Percentiles rank a stretch among this genome's conserved stretches.
Evolutionary conservation across 2,329 filamentous ascomycete species (phyloP).

Genomic region (Scedosporium apiospermum): DNA sequence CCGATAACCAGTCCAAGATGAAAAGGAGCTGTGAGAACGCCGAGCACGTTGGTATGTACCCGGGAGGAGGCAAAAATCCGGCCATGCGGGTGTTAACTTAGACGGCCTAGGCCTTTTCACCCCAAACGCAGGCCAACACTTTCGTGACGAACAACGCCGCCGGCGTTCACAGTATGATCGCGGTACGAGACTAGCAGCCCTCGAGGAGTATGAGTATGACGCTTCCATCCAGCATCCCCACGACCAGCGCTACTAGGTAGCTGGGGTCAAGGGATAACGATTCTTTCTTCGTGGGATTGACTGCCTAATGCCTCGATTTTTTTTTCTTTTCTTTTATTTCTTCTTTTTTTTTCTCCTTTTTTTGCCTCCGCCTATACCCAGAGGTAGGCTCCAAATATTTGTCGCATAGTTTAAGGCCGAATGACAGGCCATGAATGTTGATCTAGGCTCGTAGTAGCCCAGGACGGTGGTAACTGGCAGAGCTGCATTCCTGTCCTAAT

Average conservation of each 20-base stretch:
- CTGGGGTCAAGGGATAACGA: background rate
- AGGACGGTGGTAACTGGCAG: too few species aligned
- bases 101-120: conserved; percentile 59
- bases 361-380: background rate
- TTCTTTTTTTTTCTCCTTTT: background rate
- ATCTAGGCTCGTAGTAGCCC: too few species aligned
- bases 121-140: conserved; percentile 64
- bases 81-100: background rate
- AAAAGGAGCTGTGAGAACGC: conserved; percentile 82
- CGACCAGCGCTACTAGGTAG: conserved; percentile 8
- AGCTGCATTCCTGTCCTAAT: too few species aligned
- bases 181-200: conserved; percentile 62
- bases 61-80: background rate
- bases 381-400: too few species aligned
- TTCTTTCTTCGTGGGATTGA: background rate
- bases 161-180: conserved; percentile 73
- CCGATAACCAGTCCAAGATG: conserved; percentile 82
- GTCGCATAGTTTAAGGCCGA: too few species aligned
- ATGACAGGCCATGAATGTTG: too few species aligned
- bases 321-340: background rate
- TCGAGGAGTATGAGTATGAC: conserved; percentile 52
- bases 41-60: conserved; percentile 62
- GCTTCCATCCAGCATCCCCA: conserved; percentile 29
- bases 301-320: too few species aligned
- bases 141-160: conserved; percentile 65